These are phyloP conservation scores for Jamesozyma spencerorum DNA, from an alignment of 805 yeast species.

Conservation along the genomic window DNA sequence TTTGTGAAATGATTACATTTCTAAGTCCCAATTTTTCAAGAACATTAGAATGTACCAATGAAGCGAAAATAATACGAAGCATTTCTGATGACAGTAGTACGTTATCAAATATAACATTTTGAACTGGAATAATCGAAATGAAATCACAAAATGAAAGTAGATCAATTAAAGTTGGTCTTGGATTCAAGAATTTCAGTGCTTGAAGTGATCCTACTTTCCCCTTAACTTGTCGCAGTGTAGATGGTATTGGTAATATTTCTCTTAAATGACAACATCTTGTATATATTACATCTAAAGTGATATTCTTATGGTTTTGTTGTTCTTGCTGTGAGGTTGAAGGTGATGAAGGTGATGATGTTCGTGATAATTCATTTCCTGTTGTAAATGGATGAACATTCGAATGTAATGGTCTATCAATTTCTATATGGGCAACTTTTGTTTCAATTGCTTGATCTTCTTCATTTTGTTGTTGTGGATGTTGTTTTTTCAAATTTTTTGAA, in stretches of 20 bases:
- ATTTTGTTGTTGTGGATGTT: not conserved
- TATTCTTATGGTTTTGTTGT: too few species aligned
- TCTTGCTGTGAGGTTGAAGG: not conserved
- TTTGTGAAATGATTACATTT: slow-evolving; percentile 62
- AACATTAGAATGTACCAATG: slow-evolving; percentile 56
- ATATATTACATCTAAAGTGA: slow-evolving; percentile 57
- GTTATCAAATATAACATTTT: slow-evolving; percentile 69
- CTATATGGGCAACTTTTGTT: slow-evolving; percentile 9
- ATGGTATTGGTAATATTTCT: slow-evolving; percentile 87
- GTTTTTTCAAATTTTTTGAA: not conserved
- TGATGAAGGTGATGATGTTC: too few species aligned
- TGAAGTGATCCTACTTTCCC: slow-evolving; percentile 71
- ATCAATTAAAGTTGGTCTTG: slow-evolving; percentile 85
- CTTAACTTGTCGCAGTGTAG: slow-evolving; percentile 72
- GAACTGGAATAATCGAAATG: slow-evolving; percentile 73
- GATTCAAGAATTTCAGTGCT: slow-evolving; percentile 63
- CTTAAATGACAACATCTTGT: slow-evolving; percentile 89
- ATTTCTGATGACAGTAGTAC: slow-evolving; percentile 65
- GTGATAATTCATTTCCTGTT: too few species aligned
- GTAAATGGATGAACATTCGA: slow-evolving; percentile 46
- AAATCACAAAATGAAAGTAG: slow-evolving; percentile 83
- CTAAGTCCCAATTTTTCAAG: slow-evolving; percentile 67
- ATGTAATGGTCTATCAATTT: slow-evolving; percentile 65
- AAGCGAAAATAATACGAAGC: slow-evolving; percentile 62
- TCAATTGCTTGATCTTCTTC: not conserved